Base-by-base conservation (phyloP, 139 green algal species). In the Tetratostichococcus sp. region DNA sequence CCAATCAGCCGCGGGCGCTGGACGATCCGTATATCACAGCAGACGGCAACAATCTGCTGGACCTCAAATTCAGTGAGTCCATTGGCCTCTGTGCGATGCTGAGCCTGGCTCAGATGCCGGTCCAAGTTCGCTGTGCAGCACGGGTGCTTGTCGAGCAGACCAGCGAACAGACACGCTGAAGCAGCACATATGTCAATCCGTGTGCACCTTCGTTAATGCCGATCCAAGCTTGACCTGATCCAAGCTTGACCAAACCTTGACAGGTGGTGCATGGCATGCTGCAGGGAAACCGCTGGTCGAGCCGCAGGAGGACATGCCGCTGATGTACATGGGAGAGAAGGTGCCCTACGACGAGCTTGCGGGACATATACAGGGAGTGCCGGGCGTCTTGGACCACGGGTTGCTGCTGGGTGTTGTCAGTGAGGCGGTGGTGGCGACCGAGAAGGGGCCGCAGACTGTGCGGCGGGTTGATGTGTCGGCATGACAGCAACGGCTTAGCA, bases 351-450 rank as follows among this genome's bases (percentile, higher is more conserved):
- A 76, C 3, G 34, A 82, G 43, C 83, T 93, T 25, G 78, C 70
- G 14, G 34, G 70, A 1, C 79, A 86, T 58, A 87, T 93, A 30
- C 76, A 86, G 67, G 68, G 69, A 1, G 76, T 93, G 16, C 39
- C 70, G 21, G 88, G 88, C 2, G 83, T 90, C 32, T 67, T 91
- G 1, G 78, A 82, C 3, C 82, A 89, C 35, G 87, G 87, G 0
- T 74, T 92, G 67, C 65, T 91, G 70, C 26, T 80, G 25, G 71
- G 77, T 31, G 73, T 73, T 1, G 74, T 78, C 6, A 74, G 70
- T 31, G 32, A 42, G 35, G 82, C 72, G n/a, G 50, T 87, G 4
- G 31, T 85, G 4, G 73, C 77, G 21, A 65, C 69, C 30, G 30
- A 30, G 28, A 31, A 34, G 35, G 74, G 71, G 28, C 32, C 74